phyloP scores from a whole-genome alignment of 2,329 filamentous ascomycete genomes.

The Diaporthe humulicola region DNA sequence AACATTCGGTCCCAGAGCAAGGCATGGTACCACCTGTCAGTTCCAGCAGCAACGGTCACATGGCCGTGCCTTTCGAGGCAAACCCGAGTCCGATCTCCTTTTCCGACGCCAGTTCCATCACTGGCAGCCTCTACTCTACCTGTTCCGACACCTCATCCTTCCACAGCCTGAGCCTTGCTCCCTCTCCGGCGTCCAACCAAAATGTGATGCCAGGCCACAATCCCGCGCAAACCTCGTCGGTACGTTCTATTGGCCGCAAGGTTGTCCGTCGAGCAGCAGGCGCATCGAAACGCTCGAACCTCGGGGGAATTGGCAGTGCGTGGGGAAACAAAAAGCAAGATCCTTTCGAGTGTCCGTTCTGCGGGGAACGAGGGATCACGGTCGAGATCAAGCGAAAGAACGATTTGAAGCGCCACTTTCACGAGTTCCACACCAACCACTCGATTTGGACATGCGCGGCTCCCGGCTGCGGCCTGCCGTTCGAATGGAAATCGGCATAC shows the following conservation, averaged over 20 bases:
- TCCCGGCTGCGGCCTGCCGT: conserved; percentile 58
- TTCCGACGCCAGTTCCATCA: conserved; percentile 55
- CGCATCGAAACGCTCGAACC: conserved; percentile 40
- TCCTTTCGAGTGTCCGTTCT: conserved; percentile 53
- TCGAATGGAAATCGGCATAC: conserved; percentile 63
- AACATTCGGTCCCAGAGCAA: conserved; percentile 31
- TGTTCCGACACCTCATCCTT: conserved; percentile 41
- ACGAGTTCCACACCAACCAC: conserved; percentile 62
- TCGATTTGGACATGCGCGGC: conserved; percentile 61
- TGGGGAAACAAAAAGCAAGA: conserved; percentile 41
- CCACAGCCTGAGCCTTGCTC: conserved; percentile 40
- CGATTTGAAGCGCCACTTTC: conserved; percentile 63
- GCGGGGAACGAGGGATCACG: conserved; percentile 56
- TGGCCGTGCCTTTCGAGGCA: conserved; percentile 37
- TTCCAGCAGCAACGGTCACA: conserved; percentile 39
- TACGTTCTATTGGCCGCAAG: conserved; percentile 39
- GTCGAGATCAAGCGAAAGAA: conserved; percentile 60
- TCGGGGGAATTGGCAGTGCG: conserved; percentile 38
- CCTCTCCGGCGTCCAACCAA: conserved; percentile 38
- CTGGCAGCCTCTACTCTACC: conserved; percentile 56
- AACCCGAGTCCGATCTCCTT: conserved; percentile 45
- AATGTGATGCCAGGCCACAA: conserved; percentile 44
- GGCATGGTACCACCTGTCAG: conserved; percentile 37
- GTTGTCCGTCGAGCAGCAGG: conserved; percentile 39
- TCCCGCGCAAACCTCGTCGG: conserved; percentile 35